These are phyloP conservation scores for Nidula niveotomentosa DNA, from an alignment of 1,284 basidiomycete species.

Conservation along the genomic window DNA sequence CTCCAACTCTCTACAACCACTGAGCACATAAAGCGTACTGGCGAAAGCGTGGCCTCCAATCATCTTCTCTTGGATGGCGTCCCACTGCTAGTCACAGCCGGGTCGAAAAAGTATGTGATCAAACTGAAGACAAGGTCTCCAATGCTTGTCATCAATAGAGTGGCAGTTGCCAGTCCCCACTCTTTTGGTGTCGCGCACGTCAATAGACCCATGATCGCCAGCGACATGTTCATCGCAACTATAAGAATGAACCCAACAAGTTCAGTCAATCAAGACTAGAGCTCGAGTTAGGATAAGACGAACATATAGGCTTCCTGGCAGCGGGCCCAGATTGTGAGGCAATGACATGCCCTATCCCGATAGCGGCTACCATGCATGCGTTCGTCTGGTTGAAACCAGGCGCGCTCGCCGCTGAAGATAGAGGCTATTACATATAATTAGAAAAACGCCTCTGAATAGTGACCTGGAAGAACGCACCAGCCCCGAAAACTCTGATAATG, in stretches of 20 bases:
- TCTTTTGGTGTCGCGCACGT: slow-evolving; percentile 17
- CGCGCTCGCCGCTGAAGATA: slow-evolving; percentile 18
- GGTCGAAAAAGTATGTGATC: background rate
- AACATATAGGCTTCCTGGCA: slow-evolving; percentile 15
- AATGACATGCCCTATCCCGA: slow-evolving; percentile 24
- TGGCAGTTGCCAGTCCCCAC: slow-evolving; percentile 19
- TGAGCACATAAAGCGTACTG: too few relatives aligned
- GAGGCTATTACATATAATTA: slow-evolving; percentile 10
- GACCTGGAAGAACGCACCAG: slow-evolving; percentile 11
- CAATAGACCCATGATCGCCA: slow-evolving; percentile 17
- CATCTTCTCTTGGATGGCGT: background rate
- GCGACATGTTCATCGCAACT: slow-evolving; percentile 23
- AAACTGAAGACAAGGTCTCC: slow-evolving; percentile 17
- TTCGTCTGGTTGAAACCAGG: slow-evolving; percentile 27
- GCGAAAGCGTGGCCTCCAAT: background rate
- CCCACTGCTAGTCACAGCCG: background rate
- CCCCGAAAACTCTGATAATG: slow-evolving; percentile 11
- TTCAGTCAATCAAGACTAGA: background rate
- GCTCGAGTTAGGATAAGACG: slow-evolving; percentile 1
- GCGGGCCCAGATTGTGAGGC: slow-evolving; percentile 13
- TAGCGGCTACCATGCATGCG: slow-evolving; percentile 24
- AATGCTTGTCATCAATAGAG: slow-evolving; percentile 18
- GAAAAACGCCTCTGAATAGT: too few relatives aligned
- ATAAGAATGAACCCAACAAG: background rate
- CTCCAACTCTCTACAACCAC: too few relatives aligned